phyloP scores from a whole-genome alignment of 768 basidiomycete genomes.

The Rhizopogon rudus region DNA sequence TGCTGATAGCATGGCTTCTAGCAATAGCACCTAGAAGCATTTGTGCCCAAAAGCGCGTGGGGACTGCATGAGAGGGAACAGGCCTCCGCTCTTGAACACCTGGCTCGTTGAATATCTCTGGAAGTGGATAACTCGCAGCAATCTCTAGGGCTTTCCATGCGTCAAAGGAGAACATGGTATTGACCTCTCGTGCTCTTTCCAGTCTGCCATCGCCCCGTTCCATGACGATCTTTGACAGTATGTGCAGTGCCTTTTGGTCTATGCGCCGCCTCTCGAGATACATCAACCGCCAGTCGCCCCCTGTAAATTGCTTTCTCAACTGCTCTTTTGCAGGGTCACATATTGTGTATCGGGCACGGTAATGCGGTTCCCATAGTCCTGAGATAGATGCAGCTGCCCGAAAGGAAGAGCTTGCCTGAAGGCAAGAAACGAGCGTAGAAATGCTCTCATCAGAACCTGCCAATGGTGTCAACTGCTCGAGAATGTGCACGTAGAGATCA shows the following conservation, averaged over 20 bases:
- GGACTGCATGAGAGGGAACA: constrained; percentile 27
- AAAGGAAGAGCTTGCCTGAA: constrained; percentile 33
- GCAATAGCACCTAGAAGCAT: constrained; percentile 39
- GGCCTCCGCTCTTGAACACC: neutral
- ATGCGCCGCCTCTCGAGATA: constrained; percentile 41
- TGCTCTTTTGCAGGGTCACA: constrained; percentile 32
- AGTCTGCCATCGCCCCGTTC: constrained; percentile 31
- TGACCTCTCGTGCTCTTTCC: constrained; percentile 33
- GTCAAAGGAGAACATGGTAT: constrained; percentile 41
- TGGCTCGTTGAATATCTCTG: constrained; percentile 22
- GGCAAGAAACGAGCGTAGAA: constrained; percentile 36
- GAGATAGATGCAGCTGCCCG: constrained; percentile 38
- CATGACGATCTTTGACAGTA: constrained; percentile 37
- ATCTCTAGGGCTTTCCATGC: constrained; percentile 50
- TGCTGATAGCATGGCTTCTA: constrained; percentile 33
- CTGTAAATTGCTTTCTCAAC: constrained; percentile 21
- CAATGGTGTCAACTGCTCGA: constrained; percentile 27
- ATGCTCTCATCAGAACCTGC: constrained; percentile 17
- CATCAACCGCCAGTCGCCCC: constrained; percentile 40
- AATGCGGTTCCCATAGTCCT: constrained; percentile 49
- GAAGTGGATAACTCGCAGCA: constrained; percentile 32
- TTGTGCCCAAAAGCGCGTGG: constrained; percentile 48
- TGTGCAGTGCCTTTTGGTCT: constrained; percentile 36
- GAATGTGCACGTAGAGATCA: constrained; percentile 34
- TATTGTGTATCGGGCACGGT: constrained; percentile 43